These are phyloP conservation scores for Epichloe bromicola DNA, from an alignment of 2,329 filamentous ascomycete species.

Conservation along the genomic window DNA sequence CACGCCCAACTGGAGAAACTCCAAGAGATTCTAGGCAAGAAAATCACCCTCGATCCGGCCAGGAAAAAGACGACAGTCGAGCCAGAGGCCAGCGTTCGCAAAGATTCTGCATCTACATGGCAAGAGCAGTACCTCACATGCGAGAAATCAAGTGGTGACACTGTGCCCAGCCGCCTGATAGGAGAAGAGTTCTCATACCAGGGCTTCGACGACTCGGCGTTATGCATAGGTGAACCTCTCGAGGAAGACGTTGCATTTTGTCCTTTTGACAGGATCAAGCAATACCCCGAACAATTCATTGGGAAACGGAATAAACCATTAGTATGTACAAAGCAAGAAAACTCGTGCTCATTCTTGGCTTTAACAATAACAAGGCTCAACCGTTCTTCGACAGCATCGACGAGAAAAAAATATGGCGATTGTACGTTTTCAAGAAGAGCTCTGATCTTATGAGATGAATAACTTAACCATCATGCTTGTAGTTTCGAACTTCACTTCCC, in stretches of 20 bases:
- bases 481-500: constrained; percentile 58
- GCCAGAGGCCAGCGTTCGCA: neutral
- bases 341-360: neutral
- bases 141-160: neutral
- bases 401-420: constrained; percentile 53
- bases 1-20: constrained; percentile 6
- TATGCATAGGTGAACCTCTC: constrained; percentile 14
- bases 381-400: constrained; percentile 47
- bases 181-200: neutral
- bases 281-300: constrained; percentile 48
- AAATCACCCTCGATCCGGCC: constrained; percentile 3
- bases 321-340: constrained; percentile 16
- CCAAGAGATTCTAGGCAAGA: constrained; percentile 8
- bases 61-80: neutral
- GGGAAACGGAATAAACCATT: constrained; percentile 36
- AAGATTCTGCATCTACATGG: neutral
- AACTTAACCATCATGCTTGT: neutral
- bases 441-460: neutral
- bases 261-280: constrained; percentile 38
- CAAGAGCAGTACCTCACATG: neutral
- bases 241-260: constrained; percentile 25
- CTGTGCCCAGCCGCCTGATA: neutral
- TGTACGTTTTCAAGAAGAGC: constrained; percentile 40
- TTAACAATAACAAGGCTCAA: constrained; percentile 18
- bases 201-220: constrained; percentile 12